A percentile compares a stretch with the other conserved stretches of the same genome.
These are phyloP conservation scores for Pholiota adiposa DNA, from an alignment of 1,284 basidiomycete species.

Conservation along the genomic window DNA sequence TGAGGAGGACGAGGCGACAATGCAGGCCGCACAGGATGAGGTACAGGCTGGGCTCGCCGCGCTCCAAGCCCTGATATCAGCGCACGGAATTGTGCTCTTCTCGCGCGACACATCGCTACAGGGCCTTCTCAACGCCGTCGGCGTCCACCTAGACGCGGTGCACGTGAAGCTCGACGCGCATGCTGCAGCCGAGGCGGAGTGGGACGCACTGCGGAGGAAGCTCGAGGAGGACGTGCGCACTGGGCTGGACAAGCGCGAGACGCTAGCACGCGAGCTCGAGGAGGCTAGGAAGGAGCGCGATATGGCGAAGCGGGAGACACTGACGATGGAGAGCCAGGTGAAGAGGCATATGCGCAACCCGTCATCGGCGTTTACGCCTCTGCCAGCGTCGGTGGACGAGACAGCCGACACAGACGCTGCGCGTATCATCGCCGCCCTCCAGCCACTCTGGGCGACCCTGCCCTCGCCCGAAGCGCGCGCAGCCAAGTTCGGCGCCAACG, in stretches of 20 bases:
- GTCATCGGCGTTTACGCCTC: neutral
- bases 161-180: slow-evolving; percentile 54
- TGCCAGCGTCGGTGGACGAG: slow-evolving; percentile 30
- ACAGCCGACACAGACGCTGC: slow-evolving; percentile 46
- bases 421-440: slow-evolving; percentile 65
- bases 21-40: slow-evolving; percentile 47
- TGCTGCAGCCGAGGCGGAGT: slow-evolving; percentile 50
- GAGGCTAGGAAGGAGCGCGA: slow-evolving; percentile 59
- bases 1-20: slow-evolving; percentile 35
- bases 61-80: slow-evolving; percentile 53
- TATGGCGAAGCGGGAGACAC: slow-evolving; percentile 48
- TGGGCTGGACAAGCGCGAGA: slow-evolving; percentile 51
- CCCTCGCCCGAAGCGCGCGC: slow-evolving; percentile 81
- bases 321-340: slow-evolving; percentile 44
- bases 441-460: slow-evolving; percentile 78
- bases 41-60: slow-evolving; percentile 51
- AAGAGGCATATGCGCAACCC: slow-evolving; percentile 27
- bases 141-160: slow-evolving; percentile 58
- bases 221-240: slow-evolving; percentile 55
- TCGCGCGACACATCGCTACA: slow-evolving; percentile 56
- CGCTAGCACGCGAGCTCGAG: slow-evolving; percentile 57
- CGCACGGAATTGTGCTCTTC: slow-evolving; percentile 56
- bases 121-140: slow-evolving; percentile 54
- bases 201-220: slow-evolving; percentile 45
- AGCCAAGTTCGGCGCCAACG: slow-evolving; percentile 56